Conservation (phyloP, 108 stramenopile species). For the Cyclotella choctawhatcheeana region DNA sequence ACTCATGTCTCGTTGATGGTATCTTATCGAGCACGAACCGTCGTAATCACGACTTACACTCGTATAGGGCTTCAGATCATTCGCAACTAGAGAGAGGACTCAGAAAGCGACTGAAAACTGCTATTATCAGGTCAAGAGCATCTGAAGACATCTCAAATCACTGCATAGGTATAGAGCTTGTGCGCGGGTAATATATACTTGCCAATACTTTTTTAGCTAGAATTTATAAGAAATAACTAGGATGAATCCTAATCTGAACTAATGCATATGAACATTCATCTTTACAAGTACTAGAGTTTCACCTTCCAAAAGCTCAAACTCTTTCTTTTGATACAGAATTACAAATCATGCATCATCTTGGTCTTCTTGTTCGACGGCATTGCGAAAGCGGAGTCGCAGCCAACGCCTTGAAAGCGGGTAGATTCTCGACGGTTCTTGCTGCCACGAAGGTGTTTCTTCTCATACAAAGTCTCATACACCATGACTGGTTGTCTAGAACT, state of each 20-base stretch:
- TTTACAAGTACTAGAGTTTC: not conserved
- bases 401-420: not conserved
- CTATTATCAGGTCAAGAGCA: conserved; percentile 16
- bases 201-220: not conserved
- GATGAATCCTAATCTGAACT: not conserved
- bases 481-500: not conserved
- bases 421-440: conserved; percentile 2
- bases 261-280: not conserved
- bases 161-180: conserved; percentile 7
- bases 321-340: not conserved
- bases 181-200: conserved; percentile 1
- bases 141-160: conserved; percentile 1
- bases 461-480: conserved; percentile 6
- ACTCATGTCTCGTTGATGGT: conserved; percentile 46
- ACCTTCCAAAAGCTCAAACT: conserved; percentile 4
- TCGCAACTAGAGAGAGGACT: conserved; percentile 4
- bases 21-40: conserved; percentile 26
- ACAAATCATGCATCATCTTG: not conserved
- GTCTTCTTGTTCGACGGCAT: not conserved
- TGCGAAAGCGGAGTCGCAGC: not conserved
- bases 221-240: not conserved
- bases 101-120: conserved; percentile 25
- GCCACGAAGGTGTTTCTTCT: not conserved
- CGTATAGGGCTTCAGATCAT: not conserved
- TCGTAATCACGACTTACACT: not conserved